phyloP scores from a whole-genome alignment of 306 rosid species.

The Spatholobus suberectus region DNA sequence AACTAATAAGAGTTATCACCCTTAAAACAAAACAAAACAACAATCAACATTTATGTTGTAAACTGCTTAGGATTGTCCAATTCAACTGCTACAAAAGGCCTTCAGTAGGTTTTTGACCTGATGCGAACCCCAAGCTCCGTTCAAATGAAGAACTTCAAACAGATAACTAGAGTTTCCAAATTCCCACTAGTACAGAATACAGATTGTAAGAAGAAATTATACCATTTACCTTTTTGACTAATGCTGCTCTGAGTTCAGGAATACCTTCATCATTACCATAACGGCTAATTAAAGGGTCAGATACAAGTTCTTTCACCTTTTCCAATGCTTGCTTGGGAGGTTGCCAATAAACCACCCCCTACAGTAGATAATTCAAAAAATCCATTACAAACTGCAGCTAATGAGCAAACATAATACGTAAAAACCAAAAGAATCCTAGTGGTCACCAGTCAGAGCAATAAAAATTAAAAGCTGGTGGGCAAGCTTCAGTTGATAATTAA shows the following conservation, averaged over 20 bases:
- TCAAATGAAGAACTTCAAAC: slow-evolving; percentile 13
- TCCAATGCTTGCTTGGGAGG: slow-evolving; percentile 88
- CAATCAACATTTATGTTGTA: neutral
- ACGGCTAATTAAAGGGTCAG: slow-evolving; percentile 83
- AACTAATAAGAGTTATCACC: slow-evolving; percentile 8
- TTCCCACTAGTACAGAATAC: neutral
- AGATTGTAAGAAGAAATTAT: slow-evolving; percentile 19
- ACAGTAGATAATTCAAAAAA: slow-evolving; percentile 38
- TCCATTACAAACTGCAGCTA: slow-evolving; percentile 6
- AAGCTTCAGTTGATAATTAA: neutral
- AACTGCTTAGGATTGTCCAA: neutral
- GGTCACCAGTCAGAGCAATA: neutral
- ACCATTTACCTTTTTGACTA: slow-evolving; percentile 64
- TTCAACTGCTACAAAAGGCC: neutral
- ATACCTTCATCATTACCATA: slow-evolving; percentile 95
- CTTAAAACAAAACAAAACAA: slow-evolving; percentile 6
- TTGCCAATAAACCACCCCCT: slow-evolving; percentile 98
- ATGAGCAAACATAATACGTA: slow-evolving; percentile 11
- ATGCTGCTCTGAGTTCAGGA: slow-evolving; percentile 85
- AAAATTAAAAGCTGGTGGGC: neutral
- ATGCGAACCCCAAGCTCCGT: neutral
- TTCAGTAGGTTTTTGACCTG: neutral
- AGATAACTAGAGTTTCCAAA: neutral
- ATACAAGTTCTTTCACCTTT: slow-evolving; percentile 80
- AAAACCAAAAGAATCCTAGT: neutral